A percentile compares a stretch with the other conserved stretches of the same genome.
Evolutionary conservation across 2,329 filamentous ascomycete species (phyloP).

Genomic region (Xylariales sp.): DNA sequence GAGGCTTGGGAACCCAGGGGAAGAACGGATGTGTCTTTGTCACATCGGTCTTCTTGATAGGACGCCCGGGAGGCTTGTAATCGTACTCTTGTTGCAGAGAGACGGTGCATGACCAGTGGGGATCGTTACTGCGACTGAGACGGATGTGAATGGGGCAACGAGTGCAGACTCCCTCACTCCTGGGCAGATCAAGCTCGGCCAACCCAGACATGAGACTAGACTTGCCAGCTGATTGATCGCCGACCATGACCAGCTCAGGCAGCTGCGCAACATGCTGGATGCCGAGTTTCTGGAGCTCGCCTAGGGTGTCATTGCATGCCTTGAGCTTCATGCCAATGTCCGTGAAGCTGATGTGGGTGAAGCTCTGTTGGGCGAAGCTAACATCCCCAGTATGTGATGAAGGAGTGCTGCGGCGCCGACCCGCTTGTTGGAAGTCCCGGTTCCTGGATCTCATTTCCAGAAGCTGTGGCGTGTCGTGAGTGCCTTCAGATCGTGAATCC

Average conservation of each 20-base stretch:
- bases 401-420: not conserved
- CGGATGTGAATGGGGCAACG: conserved; percentile 78
- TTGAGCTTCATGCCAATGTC: conserved; percentile 61
- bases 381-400: conserved; percentile 19
- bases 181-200: conserved; percentile 55
- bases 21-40: conserved; percentile 52
- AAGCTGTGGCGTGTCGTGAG: conserved; percentile 7
- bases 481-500: conserved; percentile 5
- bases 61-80: conserved; percentile 39
- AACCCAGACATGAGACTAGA: conserved; percentile 51
- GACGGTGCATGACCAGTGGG: conserved; percentile 64
- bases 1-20: conserved; percentile 57
- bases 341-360: conserved; percentile 34
- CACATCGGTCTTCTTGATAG: conserved; percentile 42
- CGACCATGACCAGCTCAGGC: conserved; percentile 77
- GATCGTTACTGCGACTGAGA: conserved; percentile 48
- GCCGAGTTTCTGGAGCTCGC: conserved; percentile 60
- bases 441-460: conserved; percentile 3
- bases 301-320: conserved; percentile 60
- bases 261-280: conserved; percentile 67
- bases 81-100: conserved; percentile 61
- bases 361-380: conserved; percentile 25
- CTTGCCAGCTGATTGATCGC: conserved; percentile 83
- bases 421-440: not conserved
- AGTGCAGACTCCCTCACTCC: conserved; percentile 55